Percentiles rank a stretch among this genome's conserved stretches.
phyloP scores from a whole-genome alignment of 2,329 filamentous ascomycete genomes.

The Sclerotinia glacialis region DNA sequence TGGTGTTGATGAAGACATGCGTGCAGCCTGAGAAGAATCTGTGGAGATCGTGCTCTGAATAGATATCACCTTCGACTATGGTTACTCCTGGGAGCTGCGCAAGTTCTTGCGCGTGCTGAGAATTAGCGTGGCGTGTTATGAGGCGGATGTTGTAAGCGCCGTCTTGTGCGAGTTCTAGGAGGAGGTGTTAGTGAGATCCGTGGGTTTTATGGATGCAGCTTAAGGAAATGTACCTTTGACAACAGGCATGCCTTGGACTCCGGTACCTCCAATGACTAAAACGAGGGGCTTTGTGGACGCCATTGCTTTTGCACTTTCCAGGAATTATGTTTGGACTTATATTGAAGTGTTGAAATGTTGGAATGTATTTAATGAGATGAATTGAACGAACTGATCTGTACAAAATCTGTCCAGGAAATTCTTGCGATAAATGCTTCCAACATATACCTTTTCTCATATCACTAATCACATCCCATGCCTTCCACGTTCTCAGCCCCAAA shows the following conservation, averaged over 20 bases:
- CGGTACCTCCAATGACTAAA: constrained; percentile 46
- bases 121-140: constrained; percentile 42
- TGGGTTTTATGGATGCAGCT: constrained; percentile 30
- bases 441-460: constrained; percentile 14
- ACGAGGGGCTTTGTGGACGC: constrained; percentile 48
- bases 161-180: constrained; percentile 20
- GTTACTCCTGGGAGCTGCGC: constrained; percentile 41
- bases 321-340: not conserved
- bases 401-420: not conserved
- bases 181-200: not conserved
- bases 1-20: constrained; percentile 44
- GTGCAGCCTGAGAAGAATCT: constrained; percentile 40
- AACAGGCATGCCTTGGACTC: constrained; percentile 42
- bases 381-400: not conserved
- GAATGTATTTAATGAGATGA: not conserved
- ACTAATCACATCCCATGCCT: not conserved
- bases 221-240: constrained; percentile 35
- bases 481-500: not conserved
- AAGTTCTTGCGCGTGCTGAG: constrained; percentile 40
- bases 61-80: constrained; percentile 42
- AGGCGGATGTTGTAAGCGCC: constrained; percentile 36
- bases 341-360: not conserved
- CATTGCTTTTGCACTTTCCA: not conserved
- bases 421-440: not conserved
- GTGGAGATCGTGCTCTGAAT: constrained; percentile 40